These are phyloP conservation scores for Cyberlindnera amylophila DNA, from an alignment of 805 yeast genomes.

Conservation along the genomic window DNA sequence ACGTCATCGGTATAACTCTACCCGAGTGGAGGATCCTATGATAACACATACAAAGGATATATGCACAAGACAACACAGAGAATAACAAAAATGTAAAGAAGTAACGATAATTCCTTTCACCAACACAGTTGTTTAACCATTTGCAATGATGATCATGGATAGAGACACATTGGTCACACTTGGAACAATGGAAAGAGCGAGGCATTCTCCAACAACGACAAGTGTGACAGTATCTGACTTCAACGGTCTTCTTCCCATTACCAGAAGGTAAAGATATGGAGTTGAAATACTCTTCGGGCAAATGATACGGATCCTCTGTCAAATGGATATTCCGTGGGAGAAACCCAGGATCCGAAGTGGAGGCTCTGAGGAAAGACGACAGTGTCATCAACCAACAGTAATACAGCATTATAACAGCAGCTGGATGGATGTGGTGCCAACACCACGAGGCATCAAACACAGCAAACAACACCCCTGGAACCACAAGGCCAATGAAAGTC, in stretches of 20 bases:
- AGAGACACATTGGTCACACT: constrained; percentile 59
- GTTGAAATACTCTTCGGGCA: constrained; percentile 59
- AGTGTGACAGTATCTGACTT: constrained; percentile 54
- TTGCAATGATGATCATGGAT: constrained; percentile 38
- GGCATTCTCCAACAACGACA: constrained; percentile 79
- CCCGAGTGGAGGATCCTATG: constrained; percentile 30
- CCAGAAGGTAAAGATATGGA: constrained; percentile 45
- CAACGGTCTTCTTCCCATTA: constrained; percentile 27
- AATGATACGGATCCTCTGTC: constrained; percentile 33
- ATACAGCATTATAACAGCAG: constrained; percentile 49
- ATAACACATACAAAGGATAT: constrained; percentile 30
- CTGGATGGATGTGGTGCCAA: constrained; percentile 56
- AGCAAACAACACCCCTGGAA: constrained; percentile 53
- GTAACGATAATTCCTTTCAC: constrained; percentile 64
- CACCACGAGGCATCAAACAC: constrained; percentile 40
- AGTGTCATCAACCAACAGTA: constrained; percentile 56
- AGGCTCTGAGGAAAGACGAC: constrained; percentile 46
- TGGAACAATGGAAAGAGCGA: constrained; percentile 68
- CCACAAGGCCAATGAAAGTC: constrained; percentile 32
- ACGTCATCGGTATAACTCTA: constrained; percentile 35
- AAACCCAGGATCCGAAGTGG: constrained; percentile 64
- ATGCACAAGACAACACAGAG: constrained; percentile 30
- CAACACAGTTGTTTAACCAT: constrained; percentile 74
- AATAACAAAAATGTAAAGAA: constrained; percentile 50
- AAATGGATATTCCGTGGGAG: constrained; percentile 66